phyloP scores from a whole-genome alignment of 176 grass and related monocot genomes.

The Pontederia paniculata region DNA sequence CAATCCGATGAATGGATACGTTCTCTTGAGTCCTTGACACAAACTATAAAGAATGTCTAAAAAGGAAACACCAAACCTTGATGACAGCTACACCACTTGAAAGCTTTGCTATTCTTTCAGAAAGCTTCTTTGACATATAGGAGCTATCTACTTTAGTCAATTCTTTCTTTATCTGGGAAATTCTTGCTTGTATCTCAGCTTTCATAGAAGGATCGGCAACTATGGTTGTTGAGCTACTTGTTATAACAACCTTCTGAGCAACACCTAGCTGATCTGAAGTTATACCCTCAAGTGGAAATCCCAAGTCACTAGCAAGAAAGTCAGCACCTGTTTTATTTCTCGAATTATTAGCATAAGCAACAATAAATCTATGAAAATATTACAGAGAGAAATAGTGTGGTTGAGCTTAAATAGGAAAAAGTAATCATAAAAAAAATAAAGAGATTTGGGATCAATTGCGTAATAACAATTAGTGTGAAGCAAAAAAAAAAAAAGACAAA shows the following conservation, averaged over 20 bases:
- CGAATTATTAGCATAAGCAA: constrained; percentile 14
- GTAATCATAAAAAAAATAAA: too few relatives aligned
- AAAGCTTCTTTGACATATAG: constrained; percentile 51
- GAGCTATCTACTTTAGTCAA: constrained; percentile 43
- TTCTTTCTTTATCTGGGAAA: constrained; percentile 91
- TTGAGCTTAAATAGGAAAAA: too few relatives aligned
- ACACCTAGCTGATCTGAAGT: constrained; percentile 94
- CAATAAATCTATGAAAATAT: background rate
- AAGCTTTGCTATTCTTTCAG: constrained; percentile 83
- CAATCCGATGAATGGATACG: background rate
- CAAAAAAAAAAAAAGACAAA: too few relatives aligned
- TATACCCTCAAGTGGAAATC: constrained; percentile 46
- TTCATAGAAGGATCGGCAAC: constrained; percentile 72
- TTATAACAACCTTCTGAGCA: constrained; percentile 79
- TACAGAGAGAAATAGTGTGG: background rate
- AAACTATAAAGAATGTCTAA: background rate
- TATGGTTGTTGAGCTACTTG: constrained; percentile 74
- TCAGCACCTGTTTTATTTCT: constrained; percentile 58
- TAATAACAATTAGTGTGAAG: too few relatives aligned
- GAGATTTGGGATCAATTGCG: too few relatives aligned
- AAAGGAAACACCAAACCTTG: constrained; percentile 40
- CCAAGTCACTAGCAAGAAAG: constrained; percentile 89
- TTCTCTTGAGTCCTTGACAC: background rate
- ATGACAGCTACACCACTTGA: constrained; percentile 72
- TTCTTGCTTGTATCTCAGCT: constrained; percentile 88